Conservation (phyloP, 352 stramenopile genomes). For the Pythium periplocum region DNA sequence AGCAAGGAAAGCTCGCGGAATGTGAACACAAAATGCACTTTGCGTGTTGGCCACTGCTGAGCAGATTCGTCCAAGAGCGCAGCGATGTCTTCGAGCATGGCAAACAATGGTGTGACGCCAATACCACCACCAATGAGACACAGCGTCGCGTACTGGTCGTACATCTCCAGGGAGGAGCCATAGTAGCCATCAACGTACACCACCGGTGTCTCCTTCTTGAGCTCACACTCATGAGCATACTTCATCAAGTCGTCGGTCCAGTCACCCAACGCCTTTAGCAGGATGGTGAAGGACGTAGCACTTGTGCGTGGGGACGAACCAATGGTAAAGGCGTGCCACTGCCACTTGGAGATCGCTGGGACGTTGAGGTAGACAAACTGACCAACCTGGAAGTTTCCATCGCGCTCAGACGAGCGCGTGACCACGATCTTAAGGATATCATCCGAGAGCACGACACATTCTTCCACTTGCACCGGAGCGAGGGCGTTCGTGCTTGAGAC, state of each 20-base stretch:
- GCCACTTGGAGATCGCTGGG: slow-evolving; percentile 14
- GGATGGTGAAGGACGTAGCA: slow-evolving; percentile 9
- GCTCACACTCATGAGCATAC: slow-evolving; percentile 10
- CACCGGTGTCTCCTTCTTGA: slow-evolving; percentile 1
- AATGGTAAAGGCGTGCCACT: slow-evolving; percentile 21
- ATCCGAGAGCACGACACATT: slow-evolving; percentile 7
- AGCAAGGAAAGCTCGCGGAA: slow-evolving; percentile 23
- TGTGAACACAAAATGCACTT: slow-evolving; percentile 17
- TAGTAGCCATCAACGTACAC: slow-evolving; percentile 21
- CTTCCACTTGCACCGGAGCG: slow-evolving; percentile 7
- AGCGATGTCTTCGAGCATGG: slow-evolving; percentile 12
- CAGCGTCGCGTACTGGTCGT: slow-evolving; percentile 8
- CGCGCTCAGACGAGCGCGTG: not conserved
- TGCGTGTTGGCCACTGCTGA: not conserved
- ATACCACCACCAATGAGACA: slow-evolving; percentile 12
- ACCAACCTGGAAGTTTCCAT: slow-evolving; percentile 5
- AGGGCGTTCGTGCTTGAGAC: slow-evolving; percentile 15
- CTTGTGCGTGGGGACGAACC: slow-evolving; percentile 11
- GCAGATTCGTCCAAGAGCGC: not conserved
- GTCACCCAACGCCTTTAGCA: slow-evolving; percentile 12
- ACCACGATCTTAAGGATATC: slow-evolving; percentile 17
- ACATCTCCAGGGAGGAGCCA: slow-evolving; percentile 4
- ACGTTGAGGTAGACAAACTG: slow-evolving; percentile 17
- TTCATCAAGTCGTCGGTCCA: slow-evolving; percentile 15
- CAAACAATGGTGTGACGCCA: slow-evolving; percentile 12